Conservation (phyloP, 2,329 filamentous ascomycete species). For the Fusarium decemcellulare region DNA sequence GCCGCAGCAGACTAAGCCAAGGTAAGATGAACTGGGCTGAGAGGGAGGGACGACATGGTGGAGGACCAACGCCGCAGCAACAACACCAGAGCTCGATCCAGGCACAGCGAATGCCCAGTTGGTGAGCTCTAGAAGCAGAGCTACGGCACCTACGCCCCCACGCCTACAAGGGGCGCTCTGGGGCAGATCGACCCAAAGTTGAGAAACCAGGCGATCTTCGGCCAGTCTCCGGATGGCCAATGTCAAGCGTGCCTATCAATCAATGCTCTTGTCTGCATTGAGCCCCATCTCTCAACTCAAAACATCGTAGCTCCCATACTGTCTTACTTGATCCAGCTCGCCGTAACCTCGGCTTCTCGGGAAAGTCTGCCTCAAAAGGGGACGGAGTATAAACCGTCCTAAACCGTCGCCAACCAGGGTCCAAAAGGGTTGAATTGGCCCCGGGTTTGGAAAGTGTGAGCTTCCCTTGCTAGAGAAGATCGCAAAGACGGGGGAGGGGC, state of each 20-base stretch:
- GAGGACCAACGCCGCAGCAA: conserved; percentile 2
- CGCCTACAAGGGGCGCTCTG: conserved; percentile 14
- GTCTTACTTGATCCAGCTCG: background rate
- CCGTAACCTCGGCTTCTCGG: conserved; percentile 37
- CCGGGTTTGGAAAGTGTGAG: background rate
- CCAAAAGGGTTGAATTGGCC: background rate
- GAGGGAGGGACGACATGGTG: background rate
- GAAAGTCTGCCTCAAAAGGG: background rate
- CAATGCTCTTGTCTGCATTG: background rate
- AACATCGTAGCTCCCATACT: conserved; percentile 18
- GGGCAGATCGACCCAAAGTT: conserved; percentile 5
- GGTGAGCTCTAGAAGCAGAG: conserved; percentile 25
- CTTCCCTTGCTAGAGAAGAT: background rate
- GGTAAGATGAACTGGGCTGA: conserved; percentile 15
- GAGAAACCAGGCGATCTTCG: conserved; percentile 24
- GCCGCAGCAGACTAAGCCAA: conserved; percentile 33
- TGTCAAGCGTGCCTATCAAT: conserved; percentile 4
- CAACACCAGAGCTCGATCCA: conserved; percentile 21
- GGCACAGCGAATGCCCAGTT: conserved; percentile 25
- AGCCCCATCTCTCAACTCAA: conserved; percentile 20
- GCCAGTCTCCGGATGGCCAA: conserved; percentile 31
- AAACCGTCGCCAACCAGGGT: conserved; percentile 32
- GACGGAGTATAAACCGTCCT: conserved; percentile 18
- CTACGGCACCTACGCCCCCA: conserved; percentile 33
- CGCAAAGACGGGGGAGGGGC: conserved; percentile 9